phyloP scores from a whole-genome alignment of 1,284 basidiomycete genomes.

The Cutaneotrichosporon mucoides region DNA sequence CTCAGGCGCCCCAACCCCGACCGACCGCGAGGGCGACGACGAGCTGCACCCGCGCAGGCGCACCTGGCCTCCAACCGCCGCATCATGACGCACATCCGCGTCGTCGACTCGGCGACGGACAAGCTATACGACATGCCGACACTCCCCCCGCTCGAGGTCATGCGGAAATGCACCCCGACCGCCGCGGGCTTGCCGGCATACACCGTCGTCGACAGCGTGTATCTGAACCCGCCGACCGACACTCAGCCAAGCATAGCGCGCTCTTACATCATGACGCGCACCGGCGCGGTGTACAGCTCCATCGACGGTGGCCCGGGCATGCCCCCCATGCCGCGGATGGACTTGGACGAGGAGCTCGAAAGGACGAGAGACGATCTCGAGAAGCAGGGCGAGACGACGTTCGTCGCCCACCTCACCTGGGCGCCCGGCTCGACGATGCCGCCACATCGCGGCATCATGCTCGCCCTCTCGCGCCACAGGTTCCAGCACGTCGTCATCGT shows the following conservation, averaged over 20 bases:
- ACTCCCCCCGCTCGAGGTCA: neutral
- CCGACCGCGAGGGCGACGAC: no score
- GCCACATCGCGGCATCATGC: neutral
- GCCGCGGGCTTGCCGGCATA: neutral
- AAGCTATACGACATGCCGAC: neutral
- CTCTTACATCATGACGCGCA: neutral
- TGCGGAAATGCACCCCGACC: neutral
- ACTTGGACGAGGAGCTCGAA: no score
- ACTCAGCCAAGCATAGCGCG: neutral
- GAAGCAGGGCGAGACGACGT: neutral
- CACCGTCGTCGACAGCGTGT: neutral
- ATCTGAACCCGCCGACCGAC: neutral
- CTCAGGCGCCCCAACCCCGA: no score
- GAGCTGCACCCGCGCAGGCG: neutral
- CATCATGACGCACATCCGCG: neutral
- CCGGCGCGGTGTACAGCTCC: neutral
- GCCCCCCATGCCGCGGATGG: no score
- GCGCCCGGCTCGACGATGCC: neutral
- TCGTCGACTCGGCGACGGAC: neutral
- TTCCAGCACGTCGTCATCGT: neutral
- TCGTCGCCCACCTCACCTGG: neutral
- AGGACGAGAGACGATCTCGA: no score
- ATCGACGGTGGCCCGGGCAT: neutral
- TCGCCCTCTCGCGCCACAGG: neutral
- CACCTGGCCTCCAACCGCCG: neutral